Conservation (phyloP, 1,139 yeast species). For the Yamadazyma dushanensis region DNA sequence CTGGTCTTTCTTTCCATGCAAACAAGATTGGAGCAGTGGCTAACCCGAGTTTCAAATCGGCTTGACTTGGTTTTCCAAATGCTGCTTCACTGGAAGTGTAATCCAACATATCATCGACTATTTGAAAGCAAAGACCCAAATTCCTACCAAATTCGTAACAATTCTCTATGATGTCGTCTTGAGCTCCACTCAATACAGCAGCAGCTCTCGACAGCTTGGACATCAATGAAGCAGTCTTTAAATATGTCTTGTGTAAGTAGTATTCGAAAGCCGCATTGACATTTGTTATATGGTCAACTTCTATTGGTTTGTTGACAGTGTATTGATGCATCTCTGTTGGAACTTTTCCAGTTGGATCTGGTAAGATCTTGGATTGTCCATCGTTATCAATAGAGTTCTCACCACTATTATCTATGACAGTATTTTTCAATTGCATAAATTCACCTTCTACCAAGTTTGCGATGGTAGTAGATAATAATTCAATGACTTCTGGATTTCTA, state of each 20-base stretch:
- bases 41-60: conserved; percentile 88
- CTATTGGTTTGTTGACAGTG: conserved; percentile 42
- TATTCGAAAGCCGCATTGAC: conserved; percentile 90
- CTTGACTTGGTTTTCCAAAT: conserved; percentile 94
- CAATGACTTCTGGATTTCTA: conserved; percentile 96
- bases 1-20: conserved; percentile 91
- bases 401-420: conserved; percentile 57
- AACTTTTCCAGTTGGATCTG: conserved; percentile 64
- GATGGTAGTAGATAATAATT: conserved; percentile 89
- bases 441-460: conserved; percentile 98
- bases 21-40: conserved; percentile 96
- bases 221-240: conserved; percentile 92
- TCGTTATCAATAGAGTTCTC: conserved; percentile 47
- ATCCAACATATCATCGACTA: conserved; percentile 95
- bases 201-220: conserved; percentile 94
- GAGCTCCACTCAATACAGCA: conserved; percentile 88
- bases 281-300: conserved; percentile 64
- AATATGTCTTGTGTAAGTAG: conserved; percentile 89
- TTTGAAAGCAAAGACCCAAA: conserved; percentile 91
- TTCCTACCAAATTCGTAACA: conserved; percentile 92
- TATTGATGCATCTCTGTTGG: conserved; percentile 62
- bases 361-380: conserved; percentile 51
- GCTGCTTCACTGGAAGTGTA: conserved; percentile 81
- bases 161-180: conserved; percentile 70
- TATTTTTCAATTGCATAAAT: conserved; percentile 95